These are phyloP conservation scores for Flueggea neowawraea DNA, from an alignment of 441 rosid species.

Conservation along the genomic window DNA sequence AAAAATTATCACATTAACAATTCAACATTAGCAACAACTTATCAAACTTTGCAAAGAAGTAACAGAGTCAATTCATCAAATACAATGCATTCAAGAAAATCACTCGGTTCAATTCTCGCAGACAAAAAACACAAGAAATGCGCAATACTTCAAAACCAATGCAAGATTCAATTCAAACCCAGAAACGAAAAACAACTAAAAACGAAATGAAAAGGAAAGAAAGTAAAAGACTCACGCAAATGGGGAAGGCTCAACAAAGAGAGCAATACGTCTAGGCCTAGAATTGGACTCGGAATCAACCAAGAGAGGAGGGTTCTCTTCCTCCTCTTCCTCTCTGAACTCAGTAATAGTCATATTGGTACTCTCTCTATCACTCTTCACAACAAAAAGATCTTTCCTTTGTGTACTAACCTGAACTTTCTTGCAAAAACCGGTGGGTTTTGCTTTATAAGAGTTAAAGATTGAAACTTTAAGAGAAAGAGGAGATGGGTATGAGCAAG, in stretches of 20 bases:
- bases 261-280: constrained; percentile 83
- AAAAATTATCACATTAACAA: not conserved
- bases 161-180: not conserved
- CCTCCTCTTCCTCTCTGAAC: constrained; percentile 36
- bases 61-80: constrained; percentile 15
- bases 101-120: constrained; percentile 8
- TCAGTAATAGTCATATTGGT: constrained; percentile 53
- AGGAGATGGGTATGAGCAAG: constrained; percentile 19
- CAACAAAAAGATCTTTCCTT: constrained; percentile 12
- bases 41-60: not conserved
- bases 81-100: constrained; percentile 7
- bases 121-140: not conserved
- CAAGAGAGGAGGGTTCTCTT: constrained; percentile 37
- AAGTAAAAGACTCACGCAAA: constrained; percentile 63
- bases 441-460: constrained; percentile 16
- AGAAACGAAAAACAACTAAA: not conserved
- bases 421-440: constrained; percentile 39
- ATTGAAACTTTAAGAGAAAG: constrained; percentile 19
- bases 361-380: constrained; percentile 15
- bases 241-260: constrained; percentile 97
- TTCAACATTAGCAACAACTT: constrained; percentile 3
- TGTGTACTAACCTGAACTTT: constrained; percentile 4
- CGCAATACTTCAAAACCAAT: not conserved
- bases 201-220: not conserved
- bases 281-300: constrained; percentile 52